Evolutionary conservation across 495 filamentous ascomycete genomes (phyloP), one percentile per base, ranked within the genome.

Genomic region (Aspergillus coremiiformis): DNA sequence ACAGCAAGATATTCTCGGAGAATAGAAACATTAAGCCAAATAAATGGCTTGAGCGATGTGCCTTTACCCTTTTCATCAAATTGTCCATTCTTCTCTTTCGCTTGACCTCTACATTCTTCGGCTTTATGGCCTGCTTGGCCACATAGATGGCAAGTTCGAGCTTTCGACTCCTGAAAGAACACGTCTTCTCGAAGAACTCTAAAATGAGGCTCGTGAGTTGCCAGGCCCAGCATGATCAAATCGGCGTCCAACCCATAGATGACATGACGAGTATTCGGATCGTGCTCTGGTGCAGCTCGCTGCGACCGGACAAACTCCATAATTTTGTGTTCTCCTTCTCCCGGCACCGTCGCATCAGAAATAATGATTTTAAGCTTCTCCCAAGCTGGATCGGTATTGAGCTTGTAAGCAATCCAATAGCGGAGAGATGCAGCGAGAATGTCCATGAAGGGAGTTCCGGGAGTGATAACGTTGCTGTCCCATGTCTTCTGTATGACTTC

Each of bases 281-380:
- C 85, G 65, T 99, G 91, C 47, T 91, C 84, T 1, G 91, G 87
- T 24, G 86, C 89, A 30, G 84, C 77, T 55, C 93, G 85, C 69
- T 99, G 94, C 21, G 92, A 95, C 58, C 93, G 84, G 55, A 99
- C 80, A 62, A 97, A 99, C 39, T 95, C 82, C 93, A 99, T 99
- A 57, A 99, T 96, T 73, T 99, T 99, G 69, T 99, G 93, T 66
- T 99, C 93, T 65, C 93, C 93, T 69, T 99, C 93, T 58, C 93
- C 93, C 32, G 93, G 93, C 17, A 99, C 93, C 0, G 90, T 95
- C 33, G 93, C 90, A 74, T 99, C 93, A 6, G 93, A 97, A 59
- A 99, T 96, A 63, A 99, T 90, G 62, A 97, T 83, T 80, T 97
- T 97, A 64, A 96, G 57, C 78, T 91, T 90, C 53, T 85, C 87